Evolutionary conservation across 2,329 filamentous ascomycete species (phyloP).

Genomic region (Alternaria postmessia): DNA sequence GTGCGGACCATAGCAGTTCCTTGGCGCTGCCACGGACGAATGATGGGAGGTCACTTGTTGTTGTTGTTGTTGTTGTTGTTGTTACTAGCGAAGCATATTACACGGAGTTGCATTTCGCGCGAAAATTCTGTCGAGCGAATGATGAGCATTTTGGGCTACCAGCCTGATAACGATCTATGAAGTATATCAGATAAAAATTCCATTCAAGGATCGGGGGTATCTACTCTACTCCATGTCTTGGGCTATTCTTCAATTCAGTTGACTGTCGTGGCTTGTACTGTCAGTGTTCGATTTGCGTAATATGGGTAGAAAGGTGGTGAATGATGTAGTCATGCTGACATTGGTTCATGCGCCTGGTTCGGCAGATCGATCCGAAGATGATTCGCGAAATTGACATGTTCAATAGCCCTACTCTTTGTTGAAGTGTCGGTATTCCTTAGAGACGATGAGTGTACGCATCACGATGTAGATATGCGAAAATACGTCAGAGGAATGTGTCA

Average conservation of each 20-base stretch:
- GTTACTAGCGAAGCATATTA: conserved; percentile 4
- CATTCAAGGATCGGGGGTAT: background rate
- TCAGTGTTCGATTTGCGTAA: background rate
- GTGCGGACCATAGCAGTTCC: background rate
- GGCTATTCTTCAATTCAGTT: background rate
- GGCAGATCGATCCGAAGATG: background rate
- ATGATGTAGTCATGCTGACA: background rate
- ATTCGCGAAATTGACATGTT: background rate
- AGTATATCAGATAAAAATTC: background rate
- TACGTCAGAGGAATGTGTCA: background rate
- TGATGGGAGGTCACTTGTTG: background rate
- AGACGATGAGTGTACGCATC: background rate
- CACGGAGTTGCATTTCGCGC: background rate
- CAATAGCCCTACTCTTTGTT: background rate
- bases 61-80: conserved; percentile 6
- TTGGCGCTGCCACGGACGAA: background rate
- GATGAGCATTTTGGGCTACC: background rate
- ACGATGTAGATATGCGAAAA: background rate
- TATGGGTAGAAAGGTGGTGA: background rate
- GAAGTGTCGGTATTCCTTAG: background rate
- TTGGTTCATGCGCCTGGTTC: background rate
- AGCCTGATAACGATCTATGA: background rate
- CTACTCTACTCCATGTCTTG: background rate
- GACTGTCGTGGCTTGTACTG: background rate
- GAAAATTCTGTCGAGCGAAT: background rate